Conservation (phyloP, 495 filamentous ascomycete genomes). For the Penicillium angulare region DNA sequence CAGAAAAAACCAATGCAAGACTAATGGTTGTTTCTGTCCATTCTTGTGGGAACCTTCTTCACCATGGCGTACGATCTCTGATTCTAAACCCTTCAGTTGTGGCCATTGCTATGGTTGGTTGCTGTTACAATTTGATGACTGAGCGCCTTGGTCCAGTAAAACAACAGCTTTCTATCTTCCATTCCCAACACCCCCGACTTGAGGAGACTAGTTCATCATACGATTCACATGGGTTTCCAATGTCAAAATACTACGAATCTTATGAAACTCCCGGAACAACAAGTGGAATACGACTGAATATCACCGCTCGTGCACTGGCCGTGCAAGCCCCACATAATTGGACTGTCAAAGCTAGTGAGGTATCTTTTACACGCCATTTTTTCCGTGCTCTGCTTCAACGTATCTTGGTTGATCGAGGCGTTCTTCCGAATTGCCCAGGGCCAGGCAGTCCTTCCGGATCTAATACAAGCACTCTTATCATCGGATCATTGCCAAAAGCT, state of each 20-base stretch:
- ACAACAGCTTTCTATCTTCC: slow-evolving; percentile 72
- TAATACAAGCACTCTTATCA: slow-evolving; percentile 56
- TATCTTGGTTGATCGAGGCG: slow-evolving; percentile 77
- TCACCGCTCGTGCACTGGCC: slow-evolving; percentile 95
- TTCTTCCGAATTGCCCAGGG: slow-evolving; percentile 57
- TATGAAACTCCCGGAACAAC: slow-evolving; percentile 36
- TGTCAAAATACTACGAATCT: slow-evolving; percentile 68
- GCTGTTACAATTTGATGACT: slow-evolving; percentile 95
- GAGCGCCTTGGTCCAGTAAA: slow-evolving; percentile 84
- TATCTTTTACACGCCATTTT: slow-evolving; percentile 91
- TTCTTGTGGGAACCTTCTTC: slow-evolving; percentile 97
- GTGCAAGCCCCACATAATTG: slow-evolving; percentile 94
- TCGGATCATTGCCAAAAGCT: slow-evolving; percentile 78
- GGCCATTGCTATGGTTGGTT: slow-evolving; percentile 91
- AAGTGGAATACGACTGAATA: slow-evolving; percentile 78
- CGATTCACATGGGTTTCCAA: slow-evolving; percentile 90
- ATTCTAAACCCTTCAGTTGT: slow-evolving; percentile 76
- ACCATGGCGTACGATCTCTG: slow-evolving; percentile 86
- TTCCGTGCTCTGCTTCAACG: slow-evolving; percentile 88
- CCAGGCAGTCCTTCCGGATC: slow-evolving; percentile 34
- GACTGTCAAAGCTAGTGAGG: slow-evolving; percentile 74
- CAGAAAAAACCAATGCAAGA: slow-evolving; percentile 26
- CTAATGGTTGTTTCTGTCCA: slow-evolving; percentile 93
- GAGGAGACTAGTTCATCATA: slow-evolving; percentile 55
- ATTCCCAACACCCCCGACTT: slow-evolving; percentile 56